Conservation (phyloP, 768 basidiomycete genomes). For the Imleria badia region DNA sequence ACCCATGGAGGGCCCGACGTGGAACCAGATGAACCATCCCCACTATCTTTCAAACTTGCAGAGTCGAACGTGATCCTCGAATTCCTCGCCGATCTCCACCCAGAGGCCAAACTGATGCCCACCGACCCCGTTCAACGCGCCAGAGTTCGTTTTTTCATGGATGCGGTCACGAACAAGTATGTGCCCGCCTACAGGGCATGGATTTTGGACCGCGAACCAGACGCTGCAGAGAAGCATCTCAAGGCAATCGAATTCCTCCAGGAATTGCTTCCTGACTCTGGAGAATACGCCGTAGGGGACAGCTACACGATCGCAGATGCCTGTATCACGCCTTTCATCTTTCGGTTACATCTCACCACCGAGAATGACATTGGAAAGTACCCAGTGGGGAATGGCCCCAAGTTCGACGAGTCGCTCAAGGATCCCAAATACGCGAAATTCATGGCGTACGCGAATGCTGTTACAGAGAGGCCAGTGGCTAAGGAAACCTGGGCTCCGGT, state of each 20-base stretch:
- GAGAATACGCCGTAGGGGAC: slow-evolving; percentile 34
- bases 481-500: slow-evolving; percentile 52
- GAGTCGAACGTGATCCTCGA: slow-evolving; percentile 65
- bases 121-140: slow-evolving; percentile 53
- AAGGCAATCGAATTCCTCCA: slow-evolving; percentile 49
- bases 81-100: slow-evolving; percentile 58
- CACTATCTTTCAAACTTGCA: slow-evolving; percentile 56
- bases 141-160: slow-evolving; percentile 58
- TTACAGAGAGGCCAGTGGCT: slow-evolving; percentile 51
- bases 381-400: slow-evolving; percentile 45
- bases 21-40: slow-evolving; percentile 52
- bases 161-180: slow-evolving; percentile 47
- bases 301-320: slow-evolving; percentile 62
- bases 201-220: slow-evolving; percentile 36
- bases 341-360: slow-evolving; percentile 41
- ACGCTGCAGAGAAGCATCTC: slow-evolving; percentile 34
- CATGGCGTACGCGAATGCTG: slow-evolving; percentile 45
- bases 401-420: slow-evolving; percentile 41
- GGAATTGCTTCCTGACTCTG: slow-evolving; percentile 45
- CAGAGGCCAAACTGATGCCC: slow-evolving; percentile 46
- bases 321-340: slow-evolving; percentile 57
- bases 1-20: slow-evolving; percentile 58
- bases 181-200: slow-evolving; percentile 37
- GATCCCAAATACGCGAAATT: slow-evolving; percentile 46
- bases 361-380: slow-evolving; percentile 52